These are phyloP conservation scores for Stemphylium beticola DNA, from an alignment of 2,329 filamentous ascomycete genomes.

Conservation along the genomic window DNA sequence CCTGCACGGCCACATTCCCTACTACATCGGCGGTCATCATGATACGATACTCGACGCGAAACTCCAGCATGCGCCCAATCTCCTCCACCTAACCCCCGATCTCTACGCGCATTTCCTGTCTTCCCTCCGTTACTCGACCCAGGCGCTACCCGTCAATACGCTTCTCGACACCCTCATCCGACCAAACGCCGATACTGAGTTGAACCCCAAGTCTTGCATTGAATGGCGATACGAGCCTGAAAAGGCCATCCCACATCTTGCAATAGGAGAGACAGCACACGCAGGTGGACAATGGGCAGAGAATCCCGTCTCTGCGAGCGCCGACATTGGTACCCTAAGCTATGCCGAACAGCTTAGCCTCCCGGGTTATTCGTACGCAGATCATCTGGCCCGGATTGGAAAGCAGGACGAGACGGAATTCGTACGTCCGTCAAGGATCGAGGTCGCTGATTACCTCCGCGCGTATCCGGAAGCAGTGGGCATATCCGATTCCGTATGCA, in stretches of 20 bases:
- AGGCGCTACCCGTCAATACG: slow-evolving; percentile 65
- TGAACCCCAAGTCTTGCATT: slow-evolving; percentile 59
- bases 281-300: slow-evolving; percentile 67
- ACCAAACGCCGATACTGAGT: slow-evolving; percentile 64
- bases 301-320: slow-evolving; percentile 58
- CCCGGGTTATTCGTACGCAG: slow-evolving; percentile 63
- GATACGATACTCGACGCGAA: slow-evolving; percentile 64
- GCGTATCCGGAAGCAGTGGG: slow-evolving; percentile 61
- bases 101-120: slow-evolving; percentile 66
- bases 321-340: slow-evolving; percentile 65
- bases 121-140: slow-evolving; percentile 65
- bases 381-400: slow-evolving; percentile 55
- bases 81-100: slow-evolving; percentile 57
- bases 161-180: slow-evolving; percentile 65
- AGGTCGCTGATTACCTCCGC: slow-evolving; percentile 63
- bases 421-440: slow-evolving; percentile 60
- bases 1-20: slow-evolving; percentile 65
- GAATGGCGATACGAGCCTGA: slow-evolving; percentile 61
- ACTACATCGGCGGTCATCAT: slow-evolving; percentile 63
- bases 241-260: slow-evolving; percentile 59
- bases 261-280: slow-evolving; percentile 58
- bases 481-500: slow-evolving; percentile 57
- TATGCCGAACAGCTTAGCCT: slow-evolving; percentile 68
- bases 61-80: slow-evolving; percentile 54
- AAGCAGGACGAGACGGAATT: slow-evolving; percentile 55